A percentile compares a stretch with the other conserved stretches of the same genome.
Conservation (phyloP, 768 basidiomycete species). For the Boletus speciosus region DNA sequence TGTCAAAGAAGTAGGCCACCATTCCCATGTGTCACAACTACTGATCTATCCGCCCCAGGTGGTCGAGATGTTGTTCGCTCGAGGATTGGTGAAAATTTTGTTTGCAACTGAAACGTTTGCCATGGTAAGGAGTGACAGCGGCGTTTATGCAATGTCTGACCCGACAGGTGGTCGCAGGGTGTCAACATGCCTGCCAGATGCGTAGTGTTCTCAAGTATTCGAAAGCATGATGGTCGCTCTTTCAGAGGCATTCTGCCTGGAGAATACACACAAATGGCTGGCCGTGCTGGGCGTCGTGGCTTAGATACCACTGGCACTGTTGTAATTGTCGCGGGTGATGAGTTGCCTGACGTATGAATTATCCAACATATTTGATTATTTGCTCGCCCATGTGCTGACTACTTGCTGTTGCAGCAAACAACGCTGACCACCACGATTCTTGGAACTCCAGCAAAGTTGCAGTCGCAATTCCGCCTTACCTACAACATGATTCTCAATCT, state of each 20-base stretch:
- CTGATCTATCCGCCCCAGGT: constrained; percentile 47
- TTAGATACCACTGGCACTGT: constrained; percentile 95
- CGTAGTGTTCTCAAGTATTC: constrained; percentile 92
- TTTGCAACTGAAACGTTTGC: constrained; percentile 99
- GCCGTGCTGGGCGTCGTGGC: constrained; percentile 93
- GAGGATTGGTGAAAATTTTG: constrained; percentile 91
- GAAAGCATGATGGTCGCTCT: constrained; percentile 91
- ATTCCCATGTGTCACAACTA: neutral
- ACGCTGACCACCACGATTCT: constrained; percentile 87
- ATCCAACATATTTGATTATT: neutral
- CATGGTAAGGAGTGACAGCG: constrained; percentile 59
- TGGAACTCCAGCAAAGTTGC: constrained; percentile 87
- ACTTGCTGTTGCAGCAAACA: constrained; percentile 48
- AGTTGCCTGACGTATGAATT: constrained; percentile 74
- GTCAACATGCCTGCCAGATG: constrained; percentile 99
- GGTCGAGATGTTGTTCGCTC: constrained; percentile 93
- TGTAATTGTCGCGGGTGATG: constrained; percentile 80
- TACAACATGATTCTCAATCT: constrained; percentile 99
- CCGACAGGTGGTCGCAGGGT: constrained; percentile 50
- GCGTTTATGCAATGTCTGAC: constrained; percentile 9
- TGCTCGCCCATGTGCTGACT: neutral
- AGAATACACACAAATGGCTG: constrained; percentile 99
- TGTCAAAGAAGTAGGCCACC: constrained; percentile 81
- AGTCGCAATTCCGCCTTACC: constrained; percentile 94
- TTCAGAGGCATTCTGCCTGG: constrained; percentile 91